phyloP scores from a whole-genome alignment of 169 alveolate species.

The Cryptosporidium felis region DNA sequence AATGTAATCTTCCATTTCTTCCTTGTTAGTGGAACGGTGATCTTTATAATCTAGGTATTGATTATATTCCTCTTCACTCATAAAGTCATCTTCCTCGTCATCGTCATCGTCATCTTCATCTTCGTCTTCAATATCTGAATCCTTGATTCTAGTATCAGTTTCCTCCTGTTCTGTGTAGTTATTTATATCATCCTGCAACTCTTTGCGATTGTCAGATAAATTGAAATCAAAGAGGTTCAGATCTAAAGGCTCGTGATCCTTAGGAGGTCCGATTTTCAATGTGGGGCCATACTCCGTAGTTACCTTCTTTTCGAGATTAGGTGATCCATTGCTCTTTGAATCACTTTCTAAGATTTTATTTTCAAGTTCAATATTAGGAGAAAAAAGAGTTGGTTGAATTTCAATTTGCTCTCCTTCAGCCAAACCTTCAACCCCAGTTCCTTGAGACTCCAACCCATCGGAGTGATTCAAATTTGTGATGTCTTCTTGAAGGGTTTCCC shows the following conservation, averaged over 20 bases:
- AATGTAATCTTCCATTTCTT: background rate
- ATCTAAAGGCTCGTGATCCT: background rate
- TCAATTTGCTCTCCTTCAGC: too few relatives aligned
- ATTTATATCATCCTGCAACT: background rate
- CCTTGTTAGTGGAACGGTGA: background rate
- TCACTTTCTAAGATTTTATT: too few relatives aligned
- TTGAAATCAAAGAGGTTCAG: background rate
- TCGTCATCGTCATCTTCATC: conserved; percentile 34
- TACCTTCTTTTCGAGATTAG: too few relatives aligned
- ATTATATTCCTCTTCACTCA: conserved; percentile 34
- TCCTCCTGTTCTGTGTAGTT: background rate
- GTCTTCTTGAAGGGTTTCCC: too few relatives aligned
- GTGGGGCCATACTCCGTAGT: background rate
- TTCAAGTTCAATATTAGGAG: too few relatives aligned
- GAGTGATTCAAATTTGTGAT: too few relatives aligned
- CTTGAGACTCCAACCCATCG: too few relatives aligned
- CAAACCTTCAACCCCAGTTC: too few relatives aligned
- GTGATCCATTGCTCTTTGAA: too few relatives aligned
- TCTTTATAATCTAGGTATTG: conserved; percentile 30
- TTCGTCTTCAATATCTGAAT: background rate
- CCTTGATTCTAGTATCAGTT: background rate
- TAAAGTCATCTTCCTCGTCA: conserved; percentile 38
- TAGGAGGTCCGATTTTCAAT: background rate
- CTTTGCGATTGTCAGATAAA: background rate
- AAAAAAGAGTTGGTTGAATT: too few relatives aligned